Evolutionary conservation across 192 early-diverging fungal species (phyloP).

Genomic region (Podila epicladia): DNA sequence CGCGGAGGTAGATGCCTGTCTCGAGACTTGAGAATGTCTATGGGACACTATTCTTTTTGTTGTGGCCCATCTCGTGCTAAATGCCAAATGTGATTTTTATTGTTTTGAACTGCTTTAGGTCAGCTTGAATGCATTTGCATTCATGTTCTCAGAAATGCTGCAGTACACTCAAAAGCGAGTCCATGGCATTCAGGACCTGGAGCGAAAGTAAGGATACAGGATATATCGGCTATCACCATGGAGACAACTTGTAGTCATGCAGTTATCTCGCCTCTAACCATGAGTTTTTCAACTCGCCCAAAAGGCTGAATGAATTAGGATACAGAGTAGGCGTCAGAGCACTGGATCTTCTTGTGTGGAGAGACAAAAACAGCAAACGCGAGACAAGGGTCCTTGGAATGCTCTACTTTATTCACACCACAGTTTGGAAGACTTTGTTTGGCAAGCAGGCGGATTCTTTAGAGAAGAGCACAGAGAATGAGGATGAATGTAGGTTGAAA

Average conservation of each 20-base stretch:
- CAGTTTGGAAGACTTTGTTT: constrained; percentile 95
- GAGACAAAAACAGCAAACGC: constrained; percentile 89
- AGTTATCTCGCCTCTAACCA: background rate
- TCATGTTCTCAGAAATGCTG: constrained; percentile 95
- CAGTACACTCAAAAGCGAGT: constrained; percentile 97
- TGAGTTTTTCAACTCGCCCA: background rate
- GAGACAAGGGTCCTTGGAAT: constrained; percentile 91
- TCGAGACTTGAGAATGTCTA: background rate
- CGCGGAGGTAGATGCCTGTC: constrained; percentile 64
- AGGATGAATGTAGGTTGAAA: constrained; percentile 88
- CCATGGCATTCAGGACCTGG: constrained; percentile 93
- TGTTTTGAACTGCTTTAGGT: constrained; percentile 57
- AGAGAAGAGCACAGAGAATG: constrained; percentile 95
- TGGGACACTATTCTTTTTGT: background rate
- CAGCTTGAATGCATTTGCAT: constrained; percentile 83
- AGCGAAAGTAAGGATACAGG: constrained; percentile 76
- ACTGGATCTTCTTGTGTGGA: constrained; percentile 89
- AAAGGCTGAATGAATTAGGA: constrained; percentile 84
- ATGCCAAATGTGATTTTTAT: background rate
- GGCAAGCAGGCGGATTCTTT: constrained; percentile 96
- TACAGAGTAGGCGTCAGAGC: constrained; percentile 92
- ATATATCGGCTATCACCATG: background rate
- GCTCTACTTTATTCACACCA: constrained; percentile 93
- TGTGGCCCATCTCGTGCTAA: background rate
- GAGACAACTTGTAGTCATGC: background rate